Base-by-base conservation (phyloP, 2,329 filamentous ascomycete species). In the Colletotrichum shisoi region DNA sequence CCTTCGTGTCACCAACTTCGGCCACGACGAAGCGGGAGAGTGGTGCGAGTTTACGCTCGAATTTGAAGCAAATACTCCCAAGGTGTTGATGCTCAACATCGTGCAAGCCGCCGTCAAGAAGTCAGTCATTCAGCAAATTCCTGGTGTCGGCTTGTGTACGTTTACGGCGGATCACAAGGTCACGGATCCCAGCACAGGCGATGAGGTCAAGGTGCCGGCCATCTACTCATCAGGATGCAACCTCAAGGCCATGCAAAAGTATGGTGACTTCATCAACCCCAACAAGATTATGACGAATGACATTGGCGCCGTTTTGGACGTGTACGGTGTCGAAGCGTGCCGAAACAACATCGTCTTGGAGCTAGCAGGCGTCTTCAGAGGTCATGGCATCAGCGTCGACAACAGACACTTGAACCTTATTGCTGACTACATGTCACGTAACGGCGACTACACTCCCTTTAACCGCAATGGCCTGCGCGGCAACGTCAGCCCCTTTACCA, bases 401-500 rank as follows among this genome's bases (percentile, higher is more conserved):
- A 89, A 91, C 71, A 89, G 95, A 59, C 95, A 99, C 81, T 81
- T 99, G 71, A 97, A 95, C 79, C 85, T 99, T 71, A 98, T 99
- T 73, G 94, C 91, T 52, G 95, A 99, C 78, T 93, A 93, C 78
- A 99, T 99, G 95, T 99, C 95, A n/a, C 87, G 94, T 60, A 90
- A 89, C 67, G 95, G 95, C 71, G 89, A 88, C 1, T 99, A 96
- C 81, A 91, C 89, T 53, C 90, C 95, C 0, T 99, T 99, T 81
- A 97, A 92, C 79, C 91, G 95, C 56, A 96, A 92, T 75, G 95
- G 94, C 1, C 83, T 99, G 68, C 89, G 88, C 75, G 89, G 91
- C 71, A 94, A 92, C 74, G 90, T 94, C 31, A 94, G 90, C 71
- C 93, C 95, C 0, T 94, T 99, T 73, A 94, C 95, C 80, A 98